Evolutionary conservation across 2,329 filamentous ascomycete species (phyloP).

Genomic region (Dothidotthia symphoricarpi): DNA sequence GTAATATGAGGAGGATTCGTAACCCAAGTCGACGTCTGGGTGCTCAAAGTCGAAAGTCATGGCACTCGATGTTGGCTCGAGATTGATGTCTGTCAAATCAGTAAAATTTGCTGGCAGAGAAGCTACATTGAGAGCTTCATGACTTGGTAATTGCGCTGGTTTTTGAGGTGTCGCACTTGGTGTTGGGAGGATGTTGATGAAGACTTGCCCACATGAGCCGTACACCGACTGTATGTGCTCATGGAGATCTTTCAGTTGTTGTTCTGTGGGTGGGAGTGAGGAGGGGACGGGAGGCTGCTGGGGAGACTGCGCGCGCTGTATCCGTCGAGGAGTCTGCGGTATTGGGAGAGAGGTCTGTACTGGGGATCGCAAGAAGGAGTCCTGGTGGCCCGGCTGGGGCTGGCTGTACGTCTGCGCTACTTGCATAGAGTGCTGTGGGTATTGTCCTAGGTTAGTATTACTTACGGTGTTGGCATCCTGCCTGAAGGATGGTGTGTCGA

Average conservation of each 20-base stretch:
- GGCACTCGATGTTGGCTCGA: slow-evolving; percentile 41
- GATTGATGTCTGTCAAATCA: slow-evolving; percentile 50
- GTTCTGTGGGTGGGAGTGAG: slow-evolving; percentile 39
- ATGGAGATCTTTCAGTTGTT: slow-evolving; percentile 44
- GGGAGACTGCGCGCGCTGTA: slow-evolving; percentile 34
- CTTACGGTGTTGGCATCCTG: slow-evolving; percentile 56
- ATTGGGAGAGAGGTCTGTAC: slow-evolving; percentile 39
- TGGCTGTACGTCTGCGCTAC: slow-evolving; percentile 86
- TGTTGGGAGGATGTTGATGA: slow-evolving; percentile 51
- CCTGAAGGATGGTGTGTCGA: slow-evolving; percentile 36
- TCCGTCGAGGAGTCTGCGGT: slow-evolving; percentile 36
- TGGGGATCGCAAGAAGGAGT: slow-evolving; percentile 40
- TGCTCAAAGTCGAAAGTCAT: slow-evolving; percentile 43
- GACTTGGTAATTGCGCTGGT: slow-evolving; percentile 38
- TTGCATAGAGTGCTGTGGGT: slow-evolving; percentile 77
- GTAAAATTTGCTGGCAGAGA: slow-evolving; percentile 61
- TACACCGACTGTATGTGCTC: slow-evolving; percentile 47
- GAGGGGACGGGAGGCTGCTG: slow-evolving; percentile 33
- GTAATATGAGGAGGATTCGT: slow-evolving; percentile 52
- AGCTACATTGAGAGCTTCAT: slow-evolving; percentile 52
- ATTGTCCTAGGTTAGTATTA: slow-evolving; percentile 60
- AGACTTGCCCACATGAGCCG: slow-evolving; percentile 43
- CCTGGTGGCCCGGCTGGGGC: slow-evolving; percentile 69
- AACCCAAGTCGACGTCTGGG: slow-evolving; percentile 46
- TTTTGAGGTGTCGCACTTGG: slow-evolving; percentile 53